Percentiles rank a stretch among this genome's conserved stretches.
Evolutionary conservation across 352 stramenopile species (phyloP).

Genomic region (Phytophthora crassamura): DNA sequence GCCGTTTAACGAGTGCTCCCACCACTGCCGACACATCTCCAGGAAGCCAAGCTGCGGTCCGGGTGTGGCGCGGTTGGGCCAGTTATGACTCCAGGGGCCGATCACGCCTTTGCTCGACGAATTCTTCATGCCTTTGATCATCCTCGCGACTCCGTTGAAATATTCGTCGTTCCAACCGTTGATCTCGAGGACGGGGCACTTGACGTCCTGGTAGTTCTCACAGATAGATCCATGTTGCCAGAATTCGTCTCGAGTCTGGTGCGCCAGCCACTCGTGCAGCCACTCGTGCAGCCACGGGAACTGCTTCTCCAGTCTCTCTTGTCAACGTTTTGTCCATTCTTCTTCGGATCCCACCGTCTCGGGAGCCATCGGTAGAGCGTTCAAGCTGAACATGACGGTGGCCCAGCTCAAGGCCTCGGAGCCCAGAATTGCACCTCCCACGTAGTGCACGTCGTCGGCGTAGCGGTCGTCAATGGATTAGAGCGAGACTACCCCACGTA

Average conservation of each 20-base stretch:
- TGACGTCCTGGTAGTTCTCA: conserved; percentile 42
- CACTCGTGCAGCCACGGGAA: conserved; percentile 58
- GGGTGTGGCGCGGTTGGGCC: conserved; percentile 52
- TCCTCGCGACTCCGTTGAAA: conserved; percentile 55
- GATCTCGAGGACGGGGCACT: conserved; percentile 51
- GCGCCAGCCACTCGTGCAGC: too few relatives aligned
- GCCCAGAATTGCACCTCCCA: conserved; percentile 48
- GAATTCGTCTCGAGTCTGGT: conserved; percentile 54
- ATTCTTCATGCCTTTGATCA: conserved; percentile 45
- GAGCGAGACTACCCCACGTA: conserved; percentile 53
- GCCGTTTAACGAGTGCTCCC: conserved; percentile 48
- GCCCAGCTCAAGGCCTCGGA: conserved; percentile 63
- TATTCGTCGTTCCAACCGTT: conserved; percentile 61
- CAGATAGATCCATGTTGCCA: conserved; percentile 58
- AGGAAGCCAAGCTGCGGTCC: conserved; percentile 56
- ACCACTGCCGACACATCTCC: conserved; percentile 59
- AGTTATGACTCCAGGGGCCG: conserved; percentile 63
- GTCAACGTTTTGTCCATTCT: conserved; percentile 40
- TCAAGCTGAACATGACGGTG: conserved; percentile 58
- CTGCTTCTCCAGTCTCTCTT: conserved; percentile 48
- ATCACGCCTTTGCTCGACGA: conserved; percentile 50
- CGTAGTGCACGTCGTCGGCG: conserved; percentile 61
- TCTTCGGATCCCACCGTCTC: conserved; percentile 40
- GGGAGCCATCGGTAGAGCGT: conserved; percentile 44
- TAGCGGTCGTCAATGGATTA: conserved; percentile 68